Conservation (phyloP, 768 basidiomycete species). For the Pleurotus giganteus region DNA sequence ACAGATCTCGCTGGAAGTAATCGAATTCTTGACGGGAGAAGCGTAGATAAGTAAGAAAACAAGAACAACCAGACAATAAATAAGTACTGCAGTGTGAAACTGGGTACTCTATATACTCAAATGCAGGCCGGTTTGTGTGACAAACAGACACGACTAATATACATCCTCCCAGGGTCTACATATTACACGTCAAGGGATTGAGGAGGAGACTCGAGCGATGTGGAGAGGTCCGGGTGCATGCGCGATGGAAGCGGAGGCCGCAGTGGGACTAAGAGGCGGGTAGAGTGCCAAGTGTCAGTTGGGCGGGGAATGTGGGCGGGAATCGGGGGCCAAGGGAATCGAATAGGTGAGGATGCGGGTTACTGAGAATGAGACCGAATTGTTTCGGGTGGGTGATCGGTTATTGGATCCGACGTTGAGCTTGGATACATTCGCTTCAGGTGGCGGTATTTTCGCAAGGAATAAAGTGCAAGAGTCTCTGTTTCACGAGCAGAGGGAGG, state of each 20-base stretch:
- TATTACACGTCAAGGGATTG: no score
- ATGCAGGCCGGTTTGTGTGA: neutral
- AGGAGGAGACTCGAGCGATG: no score
- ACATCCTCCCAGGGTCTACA: neutral
- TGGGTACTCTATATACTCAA: neutral
- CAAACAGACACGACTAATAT: neutral
- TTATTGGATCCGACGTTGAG: conserved; percentile 24
- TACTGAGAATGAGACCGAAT: conserved; percentile 2
- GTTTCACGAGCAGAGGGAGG: neutral
- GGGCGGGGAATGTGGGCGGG: no score
- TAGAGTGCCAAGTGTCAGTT: neutral
- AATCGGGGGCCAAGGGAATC: neutral
- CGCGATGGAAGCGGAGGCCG: neutral
- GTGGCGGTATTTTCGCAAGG: conserved; percentile 80
- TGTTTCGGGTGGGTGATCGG: conserved; percentile 7
- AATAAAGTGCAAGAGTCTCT: conserved; percentile 85
- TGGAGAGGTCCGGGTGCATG: neutral
- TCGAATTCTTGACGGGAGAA: neutral
- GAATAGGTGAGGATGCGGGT: neutral
- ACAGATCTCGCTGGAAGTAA: neutral
- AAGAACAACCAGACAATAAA: neutral
- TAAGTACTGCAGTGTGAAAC: neutral
- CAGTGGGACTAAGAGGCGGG: neutral
- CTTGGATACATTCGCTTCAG: conserved; percentile 69
- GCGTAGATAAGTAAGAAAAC: neutral